Evolutionary conservation across 495 filamentous ascomycete species (phyloP).

Genomic region (Penicillium cinerascens): DNA sequence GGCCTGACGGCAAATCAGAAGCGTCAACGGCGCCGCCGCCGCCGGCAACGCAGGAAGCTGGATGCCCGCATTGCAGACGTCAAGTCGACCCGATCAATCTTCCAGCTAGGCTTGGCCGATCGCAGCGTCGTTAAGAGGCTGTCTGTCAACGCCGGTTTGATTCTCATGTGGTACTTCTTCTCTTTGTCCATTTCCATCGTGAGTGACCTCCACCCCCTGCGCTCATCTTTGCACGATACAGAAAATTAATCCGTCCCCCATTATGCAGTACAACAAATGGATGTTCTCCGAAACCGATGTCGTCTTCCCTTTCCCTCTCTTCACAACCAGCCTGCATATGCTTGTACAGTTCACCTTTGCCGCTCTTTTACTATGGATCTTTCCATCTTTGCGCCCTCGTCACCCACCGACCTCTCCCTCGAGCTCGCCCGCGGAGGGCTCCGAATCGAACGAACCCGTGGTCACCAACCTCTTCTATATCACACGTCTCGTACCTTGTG

Average conservation of each 20-base stretch:
- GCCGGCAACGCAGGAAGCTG: conserved; percentile 62
- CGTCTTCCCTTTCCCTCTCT: conserved; percentile 91
- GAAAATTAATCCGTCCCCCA: neutral
- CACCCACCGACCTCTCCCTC: conserved; percentile 42
- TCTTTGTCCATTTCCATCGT: conserved; percentile 93
- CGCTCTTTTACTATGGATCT: conserved; percentile 70
- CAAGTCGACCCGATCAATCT: conserved; percentile 41
- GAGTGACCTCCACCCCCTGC: conserved; percentile 37
- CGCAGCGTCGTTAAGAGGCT: conserved; percentile 63
- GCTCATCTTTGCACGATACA: neutral
- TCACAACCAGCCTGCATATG: conserved; percentile 96
- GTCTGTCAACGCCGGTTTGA: conserved; percentile 69
- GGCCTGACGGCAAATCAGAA: conserved; percentile 73
- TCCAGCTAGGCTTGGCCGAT: conserved; percentile 47
- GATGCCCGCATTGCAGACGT: conserved; percentile 68
- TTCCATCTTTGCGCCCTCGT: conserved; percentile 79
- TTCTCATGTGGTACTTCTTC: conserved; percentile 90
- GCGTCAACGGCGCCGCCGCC: conserved; percentile 60
- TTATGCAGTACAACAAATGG: conserved; percentile 93
- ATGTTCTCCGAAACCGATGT: conserved; percentile 89
- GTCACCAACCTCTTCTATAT: conserved; percentile 88
- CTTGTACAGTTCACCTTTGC: conserved; percentile 88
- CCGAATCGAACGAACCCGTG: conserved; percentile 59
- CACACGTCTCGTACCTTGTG: conserved; percentile 89
- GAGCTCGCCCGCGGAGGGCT: conserved; percentile 45